Base-by-base conservation (phyloP, 495 filamentous ascomycete species). In the Talaromyces stipitatus region DNA sequence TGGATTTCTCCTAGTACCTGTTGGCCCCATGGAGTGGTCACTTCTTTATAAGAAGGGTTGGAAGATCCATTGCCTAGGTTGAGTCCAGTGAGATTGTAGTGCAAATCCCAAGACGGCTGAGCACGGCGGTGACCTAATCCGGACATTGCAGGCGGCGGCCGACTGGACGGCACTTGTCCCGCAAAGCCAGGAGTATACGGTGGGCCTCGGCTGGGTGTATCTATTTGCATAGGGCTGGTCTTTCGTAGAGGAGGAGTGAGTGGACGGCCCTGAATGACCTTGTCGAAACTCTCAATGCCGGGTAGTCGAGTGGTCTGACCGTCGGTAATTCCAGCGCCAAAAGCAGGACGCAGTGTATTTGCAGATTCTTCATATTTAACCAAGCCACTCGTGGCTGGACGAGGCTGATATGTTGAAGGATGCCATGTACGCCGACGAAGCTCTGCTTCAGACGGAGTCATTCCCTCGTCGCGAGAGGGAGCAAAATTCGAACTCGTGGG, bases 201-300 rank as follows among this genome's bases (percentile, higher is more conserved):
- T 24, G 72, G 58, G 38, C 73, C 65, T 43, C 70, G 71, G 36
- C 64, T 72, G 4, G 75, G 68, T 10, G 69, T 75, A 60, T 89
- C 86, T 38, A 88, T 69, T 61, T 85, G 77, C 86, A 89, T 89
- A 1, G 87, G 86, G 54, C 84, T 88, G 0, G 80, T 70, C 54
- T 80, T 76, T 27, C 84, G 82, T 8, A 80, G 76, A 2, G 85
- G 80, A 4, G 90, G 86, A 2, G 88, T 79, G 32, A 77, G 64
- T 6, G 84, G 79, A 36, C 82, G 80, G 28, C 78, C 72, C 5
- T 82, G 82, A 24, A 77, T 64, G 5, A 86, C 77, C 48, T 87
- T 84, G 65, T 92, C 90, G 60, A 96, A 95, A 32, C 89, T 92
- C 64, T 94, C 90, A 60, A 96, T 96, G 7, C 91, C 91, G 0